A percentile compares a stretch with the other conserved stretches of the same genome.
Conservation (phyloP, 2,329 filamentous ascomycete species). For the Leptographium wingfieldii region DNA sequence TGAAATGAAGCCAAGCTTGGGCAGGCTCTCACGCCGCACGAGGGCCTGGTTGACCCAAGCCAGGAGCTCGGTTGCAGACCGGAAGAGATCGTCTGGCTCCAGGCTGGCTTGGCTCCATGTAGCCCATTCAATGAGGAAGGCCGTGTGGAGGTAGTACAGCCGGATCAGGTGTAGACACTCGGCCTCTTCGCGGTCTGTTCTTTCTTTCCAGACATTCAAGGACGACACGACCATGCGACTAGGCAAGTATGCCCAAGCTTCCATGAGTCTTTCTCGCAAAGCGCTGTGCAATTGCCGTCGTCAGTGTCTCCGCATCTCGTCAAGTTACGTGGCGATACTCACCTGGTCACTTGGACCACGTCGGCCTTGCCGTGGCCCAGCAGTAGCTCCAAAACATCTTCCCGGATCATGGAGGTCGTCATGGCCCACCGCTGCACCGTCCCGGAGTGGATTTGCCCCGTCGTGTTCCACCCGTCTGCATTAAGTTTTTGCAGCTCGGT, state of each 20-base stretch:
- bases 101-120: conserved; percentile 1
- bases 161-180: conserved; percentile 4
- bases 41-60: conserved; percentile 7
- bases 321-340: neutral
- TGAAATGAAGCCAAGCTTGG: conserved; percentile 3
- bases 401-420: conserved; percentile 6
- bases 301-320: neutral
- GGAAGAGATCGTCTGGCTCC: conserved; percentile 2
- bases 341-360: neutral
- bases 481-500: conserved; percentile 24
- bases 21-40: conserved; percentile 3
- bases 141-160: conserved; percentile 5
- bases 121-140: conserved; percentile 5
- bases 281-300: neutral
- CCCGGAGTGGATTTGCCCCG: conserved; percentile 20
- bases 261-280: neutral
- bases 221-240: conserved; percentile 1
- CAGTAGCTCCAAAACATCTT: conserved; percentile 3
- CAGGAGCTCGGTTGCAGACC: conserved; percentile 2
- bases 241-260: conserved; percentile 3
- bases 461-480: conserved; percentile 37
- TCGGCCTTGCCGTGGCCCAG: neutral
- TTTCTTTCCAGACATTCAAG: neutral
- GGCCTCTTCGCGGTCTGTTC: conserved; percentile 1
- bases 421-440: conserved; percentile 6